Evolutionary conservation across 148 eudicot genomes (phyloP).

Genomic region (Fagopyrum homotropicum): DNA sequence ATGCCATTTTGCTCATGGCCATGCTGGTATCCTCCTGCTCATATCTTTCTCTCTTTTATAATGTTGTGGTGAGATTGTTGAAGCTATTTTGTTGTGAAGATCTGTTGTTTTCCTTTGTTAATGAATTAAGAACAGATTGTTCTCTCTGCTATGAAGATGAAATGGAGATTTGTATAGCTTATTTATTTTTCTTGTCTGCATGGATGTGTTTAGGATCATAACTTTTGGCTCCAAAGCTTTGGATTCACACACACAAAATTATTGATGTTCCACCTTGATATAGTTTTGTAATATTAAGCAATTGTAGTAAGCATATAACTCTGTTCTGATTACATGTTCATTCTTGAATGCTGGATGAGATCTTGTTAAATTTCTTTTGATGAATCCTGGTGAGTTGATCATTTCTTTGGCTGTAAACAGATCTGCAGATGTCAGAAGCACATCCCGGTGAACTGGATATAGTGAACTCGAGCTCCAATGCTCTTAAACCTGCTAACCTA

Average conservation of each 20-base stretch:
- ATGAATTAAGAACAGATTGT: neutral
- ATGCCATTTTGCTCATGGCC: slow-evolving; percentile 90
- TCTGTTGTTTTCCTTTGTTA: neutral
- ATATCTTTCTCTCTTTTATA: neutral
- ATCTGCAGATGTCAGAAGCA: slow-evolving; percentile 32
- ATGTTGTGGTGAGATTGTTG: neutral
- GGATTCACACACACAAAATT: neutral
- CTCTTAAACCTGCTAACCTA: slow-evolving; percentile 24
- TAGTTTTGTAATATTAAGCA: neutral
- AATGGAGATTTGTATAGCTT: neutral
- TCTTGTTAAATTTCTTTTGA: neutral
- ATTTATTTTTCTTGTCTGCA: neutral
- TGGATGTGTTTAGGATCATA: neutral
- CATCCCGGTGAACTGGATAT: slow-evolving; percentile 38
- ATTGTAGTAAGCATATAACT: neutral
- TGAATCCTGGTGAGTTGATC: neutral
- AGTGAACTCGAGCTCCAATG: slow-evolving; percentile 4
- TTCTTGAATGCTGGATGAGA: neutral
- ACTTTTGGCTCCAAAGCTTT: neutral
- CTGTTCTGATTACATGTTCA: neutral
- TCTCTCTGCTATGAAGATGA: neutral
- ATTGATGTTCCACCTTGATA: neutral
- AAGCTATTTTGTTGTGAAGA: neutral
- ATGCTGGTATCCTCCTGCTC: slow-evolving; percentile 40
- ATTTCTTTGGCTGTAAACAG: slow-evolving; percentile 24